These are phyloP conservation scores for Brassica cretica DNA, from an alignment of 345 rosid genomes.

Conservation along the genomic window DNA sequence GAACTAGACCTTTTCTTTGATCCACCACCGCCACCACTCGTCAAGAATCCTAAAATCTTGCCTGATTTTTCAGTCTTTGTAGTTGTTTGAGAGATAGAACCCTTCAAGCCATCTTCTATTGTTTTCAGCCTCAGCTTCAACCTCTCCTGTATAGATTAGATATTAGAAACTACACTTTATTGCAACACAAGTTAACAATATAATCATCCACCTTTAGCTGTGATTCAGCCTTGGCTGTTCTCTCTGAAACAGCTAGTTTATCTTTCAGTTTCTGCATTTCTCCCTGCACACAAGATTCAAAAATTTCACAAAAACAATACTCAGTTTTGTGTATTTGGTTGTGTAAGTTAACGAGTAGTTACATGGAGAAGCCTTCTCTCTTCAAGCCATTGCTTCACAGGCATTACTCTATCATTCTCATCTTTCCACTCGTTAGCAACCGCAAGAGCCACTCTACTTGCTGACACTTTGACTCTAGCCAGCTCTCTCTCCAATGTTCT, in stretches of 20 bases:
- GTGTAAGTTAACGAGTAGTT: conserved; percentile 18
- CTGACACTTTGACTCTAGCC: conserved; percentile 78
- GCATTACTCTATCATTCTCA: conserved; percentile 90
- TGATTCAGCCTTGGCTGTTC: conserved; percentile 90
- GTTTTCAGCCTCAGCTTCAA: conserved; percentile 72
- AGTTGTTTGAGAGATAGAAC: conserved; percentile 34
- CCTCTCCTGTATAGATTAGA: conserved; percentile 61
- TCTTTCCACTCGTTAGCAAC: conserved; percentile 98
- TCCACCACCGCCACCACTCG: conserved; percentile 57
- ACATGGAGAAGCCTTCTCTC: conserved; percentile 91
- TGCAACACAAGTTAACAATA: background rate
- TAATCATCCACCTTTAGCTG: conserved; percentile 67
- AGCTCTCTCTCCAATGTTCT: conserved; percentile 93
- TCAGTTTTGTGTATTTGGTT: background rate
- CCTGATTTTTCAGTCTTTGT: conserved; percentile 56
- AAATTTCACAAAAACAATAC: background rate
- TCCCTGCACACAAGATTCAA: conserved; percentile 50
- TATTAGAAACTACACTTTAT: background rate
- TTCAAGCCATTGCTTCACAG: conserved; percentile 87
- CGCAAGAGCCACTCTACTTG: conserved; percentile 77
- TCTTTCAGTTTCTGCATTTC: conserved; percentile 88
- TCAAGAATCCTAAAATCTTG: conserved; percentile 68
- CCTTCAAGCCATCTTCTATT: conserved; percentile 71
- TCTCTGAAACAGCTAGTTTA: conserved; percentile 68
- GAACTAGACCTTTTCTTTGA: conserved; percentile 67